These are phyloP conservation scores for Knoxdaviesia capensis DNA, from an alignment of 2,329 filamentous ascomycete genomes.

Conservation along the genomic window DNA sequence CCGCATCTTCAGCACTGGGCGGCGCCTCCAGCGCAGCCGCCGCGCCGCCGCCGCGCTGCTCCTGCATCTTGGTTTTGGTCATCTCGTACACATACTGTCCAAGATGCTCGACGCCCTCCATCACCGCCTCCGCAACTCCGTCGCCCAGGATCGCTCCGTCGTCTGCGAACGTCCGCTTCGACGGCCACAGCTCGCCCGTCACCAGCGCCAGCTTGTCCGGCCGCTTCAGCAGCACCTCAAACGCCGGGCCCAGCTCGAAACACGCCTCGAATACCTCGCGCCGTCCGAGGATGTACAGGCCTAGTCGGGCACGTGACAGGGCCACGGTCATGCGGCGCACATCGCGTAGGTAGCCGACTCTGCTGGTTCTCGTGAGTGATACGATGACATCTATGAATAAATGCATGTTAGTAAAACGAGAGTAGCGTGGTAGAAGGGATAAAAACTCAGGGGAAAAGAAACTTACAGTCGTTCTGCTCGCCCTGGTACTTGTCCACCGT, in stretches of 20 bases:
- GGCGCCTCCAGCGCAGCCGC: constrained; percentile 5
- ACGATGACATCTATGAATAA: constrained; percentile 58
- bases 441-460: neutral
- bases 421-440: neutral
- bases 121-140: constrained; percentile 21
- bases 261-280: constrained; percentile 75
- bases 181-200: constrained; percentile 72
- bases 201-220: constrained; percentile 65
- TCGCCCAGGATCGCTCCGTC: constrained; percentile 18
- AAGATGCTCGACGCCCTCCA: constrained; percentile 85
- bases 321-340: constrained; percentile 87
- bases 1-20: constrained; percentile 6
- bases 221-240: constrained; percentile 56
- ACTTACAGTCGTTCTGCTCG: constrained; percentile 95
- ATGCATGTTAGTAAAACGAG: constrained; percentile 3
- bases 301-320: constrained; percentile 75
- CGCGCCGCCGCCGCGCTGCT: constrained; percentile 20
- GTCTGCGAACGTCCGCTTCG: constrained; percentile 28
- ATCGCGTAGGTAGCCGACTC: constrained; percentile 82
- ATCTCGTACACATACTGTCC: constrained; percentile 96
- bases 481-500: constrained; percentile 99
- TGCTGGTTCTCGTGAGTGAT: constrained; percentile 72
- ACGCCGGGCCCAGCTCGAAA: constrained; percentile 72
- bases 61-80: constrained; percentile 44
- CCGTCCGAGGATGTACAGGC: constrained; percentile 80